Conservation (phyloP, 192 early-diverging fungal genomes). For the Podila horticola region DNA sequence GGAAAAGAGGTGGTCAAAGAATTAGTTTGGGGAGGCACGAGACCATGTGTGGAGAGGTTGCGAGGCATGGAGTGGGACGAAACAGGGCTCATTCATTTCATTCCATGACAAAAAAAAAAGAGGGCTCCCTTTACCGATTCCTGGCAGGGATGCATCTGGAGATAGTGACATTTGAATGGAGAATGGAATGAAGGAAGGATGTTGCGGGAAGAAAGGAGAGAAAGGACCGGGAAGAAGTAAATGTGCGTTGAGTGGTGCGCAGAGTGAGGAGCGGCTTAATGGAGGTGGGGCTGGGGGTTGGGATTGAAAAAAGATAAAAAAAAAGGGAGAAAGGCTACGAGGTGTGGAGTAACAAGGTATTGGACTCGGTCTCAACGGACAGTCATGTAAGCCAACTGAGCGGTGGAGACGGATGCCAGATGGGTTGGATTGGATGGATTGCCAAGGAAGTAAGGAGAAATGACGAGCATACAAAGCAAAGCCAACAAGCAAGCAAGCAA, state of each 20-base stretch:
- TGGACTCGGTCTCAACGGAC: too few species aligned
- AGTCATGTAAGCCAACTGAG: too few species aligned
- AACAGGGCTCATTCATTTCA: not conserved
- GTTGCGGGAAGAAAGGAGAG: not conserved
- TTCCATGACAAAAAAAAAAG: slow-evolving; percentile 9
- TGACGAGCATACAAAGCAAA: too few species aligned
- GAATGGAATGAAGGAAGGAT: not conserved
- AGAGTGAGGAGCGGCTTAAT: not conserved
- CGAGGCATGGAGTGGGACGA: not conserved
- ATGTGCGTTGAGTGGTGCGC: not conserved
- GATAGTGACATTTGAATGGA: slow-evolving; percentile 21
- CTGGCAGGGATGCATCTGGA: slow-evolving; percentile 35
- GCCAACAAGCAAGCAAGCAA: too few species aligned
- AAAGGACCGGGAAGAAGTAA: not conserved
- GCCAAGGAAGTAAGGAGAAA: too few species aligned
- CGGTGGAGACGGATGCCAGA: too few species aligned
- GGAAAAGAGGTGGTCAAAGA: not conserved
- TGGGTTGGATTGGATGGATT: too few species aligned
- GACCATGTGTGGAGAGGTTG: too few species aligned
- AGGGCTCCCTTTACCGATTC: slow-evolving; percentile 25
- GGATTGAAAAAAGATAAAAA: not conserved
- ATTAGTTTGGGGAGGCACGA: not conserved
- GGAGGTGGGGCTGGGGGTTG: not conserved
- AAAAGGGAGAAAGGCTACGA: not conserved
- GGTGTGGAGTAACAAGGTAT: not conserved